A percentile compares a stretch with the other conserved stretches of the same genome.
Conservation (phyloP, 2,329 filamentous ascomycete genomes). For the Blumeriella jaapii region DNA sequence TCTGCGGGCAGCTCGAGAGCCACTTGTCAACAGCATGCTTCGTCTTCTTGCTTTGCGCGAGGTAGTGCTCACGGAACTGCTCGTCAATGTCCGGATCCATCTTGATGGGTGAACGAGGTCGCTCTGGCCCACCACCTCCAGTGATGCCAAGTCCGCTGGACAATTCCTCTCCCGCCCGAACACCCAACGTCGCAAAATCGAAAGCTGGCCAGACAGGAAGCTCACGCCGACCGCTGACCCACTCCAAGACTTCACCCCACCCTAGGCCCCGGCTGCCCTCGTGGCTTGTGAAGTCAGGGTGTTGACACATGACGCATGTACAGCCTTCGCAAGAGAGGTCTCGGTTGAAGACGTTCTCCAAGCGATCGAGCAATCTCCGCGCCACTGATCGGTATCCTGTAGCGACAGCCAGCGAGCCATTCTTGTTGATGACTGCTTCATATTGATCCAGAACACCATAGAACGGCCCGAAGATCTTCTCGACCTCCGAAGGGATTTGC, state of each 20-base stretch:
- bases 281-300: constrained; percentile 35
- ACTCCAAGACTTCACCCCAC: constrained; percentile 92
- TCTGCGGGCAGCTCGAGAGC: constrained; percentile 68
- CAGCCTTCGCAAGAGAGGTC: constrained; percentile 85
- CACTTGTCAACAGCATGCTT: constrained; percentile 84
- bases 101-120: constrained; percentile 53
- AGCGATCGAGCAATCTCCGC: constrained; percentile 71
- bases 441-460: constrained; percentile 80
- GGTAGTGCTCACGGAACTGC: constrained; percentile 84
- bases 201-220: constrained; percentile 86
- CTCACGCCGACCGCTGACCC: constrained; percentile 79
- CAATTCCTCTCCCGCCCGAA: constrained; percentile 47
- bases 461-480: constrained; percentile 71
- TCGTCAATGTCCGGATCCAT: constrained; percentile 91
- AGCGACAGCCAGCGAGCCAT: constrained; percentile 85
- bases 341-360: constrained; percentile 89
- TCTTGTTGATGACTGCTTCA: constrained; percentile 65
- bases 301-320: constrained; percentile 67
- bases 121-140: constrained; percentile 44
- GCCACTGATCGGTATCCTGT: constrained; percentile 95
- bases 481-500: constrained; percentile 41
- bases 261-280: constrained; percentile 59
- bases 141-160: constrained; percentile 40
- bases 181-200: constrained; percentile 51
- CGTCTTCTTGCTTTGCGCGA: constrained; percentile 85